phyloP scores from a whole-genome alignment of 192 early-diverging fungal species.

The Mortierella antarctica region DNA sequence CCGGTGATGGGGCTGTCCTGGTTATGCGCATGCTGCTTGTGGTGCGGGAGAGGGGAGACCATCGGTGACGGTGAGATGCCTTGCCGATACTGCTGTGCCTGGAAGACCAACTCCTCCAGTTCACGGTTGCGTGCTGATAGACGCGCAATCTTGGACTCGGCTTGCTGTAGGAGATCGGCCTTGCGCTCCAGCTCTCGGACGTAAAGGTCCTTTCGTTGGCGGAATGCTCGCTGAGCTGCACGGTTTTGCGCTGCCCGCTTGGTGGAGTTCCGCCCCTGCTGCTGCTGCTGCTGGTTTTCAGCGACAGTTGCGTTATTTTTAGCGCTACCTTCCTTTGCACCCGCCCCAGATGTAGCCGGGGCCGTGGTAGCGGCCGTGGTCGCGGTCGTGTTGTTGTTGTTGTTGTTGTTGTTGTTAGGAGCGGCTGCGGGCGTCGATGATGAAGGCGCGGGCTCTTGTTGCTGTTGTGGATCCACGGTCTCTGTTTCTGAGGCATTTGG shows the following conservation, averaged over 20 bases:
- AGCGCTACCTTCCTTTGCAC: conserved; percentile 4
- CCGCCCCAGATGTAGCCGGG: not conserved
- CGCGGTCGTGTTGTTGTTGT: not conserved
- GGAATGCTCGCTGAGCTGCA: conserved; percentile 91
- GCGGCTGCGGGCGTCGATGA: not conserved
- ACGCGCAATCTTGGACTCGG: conserved; percentile 18
- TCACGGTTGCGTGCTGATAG: conserved; percentile 24
- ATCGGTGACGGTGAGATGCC: not conserved
- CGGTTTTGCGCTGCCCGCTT: conserved; percentile 93
- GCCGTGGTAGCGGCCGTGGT: not conserved
- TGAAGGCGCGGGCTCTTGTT: not conserved
- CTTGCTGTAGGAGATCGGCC: conserved; percentile 55
- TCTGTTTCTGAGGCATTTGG: too few relatives aligned
- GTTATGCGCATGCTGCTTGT: not conserved
- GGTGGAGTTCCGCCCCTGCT: conserved; percentile 42
- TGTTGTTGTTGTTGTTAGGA: too few relatives aligned
- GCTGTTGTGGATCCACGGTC: not conserved
- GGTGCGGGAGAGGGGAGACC: conserved; percentile 18
- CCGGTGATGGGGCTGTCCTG: not conserved
- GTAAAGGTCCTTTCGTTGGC: conserved; percentile 85
- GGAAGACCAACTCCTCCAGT: conserved; percentile 21
- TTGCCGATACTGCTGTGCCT: not conserved
- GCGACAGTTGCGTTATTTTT: conserved; percentile 7
- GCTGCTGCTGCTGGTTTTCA: not conserved
- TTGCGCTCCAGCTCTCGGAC: conserved; percentile 82